Conservation (phyloP, 192 early-diverging fungal genomes). For the Dissophora ornata region DNA sequence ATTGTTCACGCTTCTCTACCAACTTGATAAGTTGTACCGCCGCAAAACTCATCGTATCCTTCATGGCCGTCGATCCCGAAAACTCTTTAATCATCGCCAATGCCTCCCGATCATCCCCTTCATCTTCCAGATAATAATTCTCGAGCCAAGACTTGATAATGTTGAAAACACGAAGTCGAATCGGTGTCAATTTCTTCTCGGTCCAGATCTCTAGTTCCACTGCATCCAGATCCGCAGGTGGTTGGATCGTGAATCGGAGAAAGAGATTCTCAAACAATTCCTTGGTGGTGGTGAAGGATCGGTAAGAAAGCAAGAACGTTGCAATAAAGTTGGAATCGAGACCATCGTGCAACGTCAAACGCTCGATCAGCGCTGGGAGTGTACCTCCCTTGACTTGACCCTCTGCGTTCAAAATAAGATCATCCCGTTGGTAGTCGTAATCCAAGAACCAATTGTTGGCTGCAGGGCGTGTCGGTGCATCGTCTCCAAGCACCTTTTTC, state of each 20-base stretch:
- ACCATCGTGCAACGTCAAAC: constrained; percentile 76
- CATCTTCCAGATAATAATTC: constrained; percentile 82
- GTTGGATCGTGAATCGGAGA: constrained; percentile 75
- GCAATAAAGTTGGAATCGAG: constrained; percentile 83
- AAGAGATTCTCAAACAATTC: constrained; percentile 86
- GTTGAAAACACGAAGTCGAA: constrained; percentile 92
- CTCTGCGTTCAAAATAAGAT: constrained; percentile 72
- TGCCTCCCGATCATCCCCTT: constrained; percentile 65
- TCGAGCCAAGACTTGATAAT: constrained; percentile 95
- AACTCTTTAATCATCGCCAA: constrained; percentile 76
- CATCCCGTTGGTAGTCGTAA: constrained; percentile 66
- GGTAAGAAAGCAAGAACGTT: constrained; percentile 92
- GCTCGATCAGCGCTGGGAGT: constrained; percentile 75
- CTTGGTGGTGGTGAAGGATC: constrained; percentile 84
- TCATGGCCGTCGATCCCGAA: constrained; percentile 72
- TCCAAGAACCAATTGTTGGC: constrained; percentile 63
- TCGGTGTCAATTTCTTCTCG: constrained; percentile 86
- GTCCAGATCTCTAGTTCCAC: constrained; percentile 83
- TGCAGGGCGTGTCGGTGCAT: constrained; percentile 48
- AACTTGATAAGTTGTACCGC: constrained; percentile 71
- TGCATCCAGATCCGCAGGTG: constrained; percentile 72
- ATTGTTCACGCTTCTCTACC: constrained; percentile 72
- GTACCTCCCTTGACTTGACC: constrained; percentile 80
- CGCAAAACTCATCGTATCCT: constrained; percentile 69
- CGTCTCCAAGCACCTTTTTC: constrained; percentile 69